phyloP scores from a whole-genome alignment of 257 asterid genomes.

The Nicotiana knightiana region DNA sequence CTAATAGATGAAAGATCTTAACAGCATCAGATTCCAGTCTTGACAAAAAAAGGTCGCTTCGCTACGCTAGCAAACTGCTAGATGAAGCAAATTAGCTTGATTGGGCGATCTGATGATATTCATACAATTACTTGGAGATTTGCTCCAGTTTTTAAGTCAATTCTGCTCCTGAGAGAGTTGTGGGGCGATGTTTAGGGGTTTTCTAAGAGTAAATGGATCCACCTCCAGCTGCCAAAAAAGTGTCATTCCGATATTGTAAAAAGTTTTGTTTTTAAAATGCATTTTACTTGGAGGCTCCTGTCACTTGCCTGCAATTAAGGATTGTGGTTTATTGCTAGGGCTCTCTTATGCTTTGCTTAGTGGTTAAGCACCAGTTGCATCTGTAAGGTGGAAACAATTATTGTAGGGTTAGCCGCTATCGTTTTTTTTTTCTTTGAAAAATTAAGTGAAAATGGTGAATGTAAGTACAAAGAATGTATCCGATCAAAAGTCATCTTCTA shows the following conservation, averaged over 20 bases:
- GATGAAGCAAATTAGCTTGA: neutral
- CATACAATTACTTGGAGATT: neutral
- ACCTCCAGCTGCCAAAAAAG: neutral
- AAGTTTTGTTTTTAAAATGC: neutral
- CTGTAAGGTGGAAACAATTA: neutral
- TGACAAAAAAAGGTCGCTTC: neutral
- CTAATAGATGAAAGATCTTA: neutral
- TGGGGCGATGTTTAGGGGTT: neutral
- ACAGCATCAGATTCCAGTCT: neutral
- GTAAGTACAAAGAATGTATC: neutral
- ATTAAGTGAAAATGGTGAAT: neutral
- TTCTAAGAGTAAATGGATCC: neutral
- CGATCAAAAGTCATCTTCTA: neutral
- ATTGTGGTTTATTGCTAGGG: neutral
- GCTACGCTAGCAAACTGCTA: neutral
- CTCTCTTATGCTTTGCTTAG: neutral
- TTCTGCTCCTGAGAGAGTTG: neutral
- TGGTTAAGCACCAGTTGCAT: neutral
- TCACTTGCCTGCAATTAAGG: neutral
- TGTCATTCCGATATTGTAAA: neutral
- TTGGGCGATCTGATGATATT: neutral
- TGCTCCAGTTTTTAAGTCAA: neutral
- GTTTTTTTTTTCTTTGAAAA: neutral
- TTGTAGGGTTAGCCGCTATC: neutral
- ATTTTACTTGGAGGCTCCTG: neutral